Percentiles rank a stretch among this genome's conserved stretches.
Conservation (phyloP, 192 early-diverging fungal species). For the Funneliformis geosporum region DNA sequence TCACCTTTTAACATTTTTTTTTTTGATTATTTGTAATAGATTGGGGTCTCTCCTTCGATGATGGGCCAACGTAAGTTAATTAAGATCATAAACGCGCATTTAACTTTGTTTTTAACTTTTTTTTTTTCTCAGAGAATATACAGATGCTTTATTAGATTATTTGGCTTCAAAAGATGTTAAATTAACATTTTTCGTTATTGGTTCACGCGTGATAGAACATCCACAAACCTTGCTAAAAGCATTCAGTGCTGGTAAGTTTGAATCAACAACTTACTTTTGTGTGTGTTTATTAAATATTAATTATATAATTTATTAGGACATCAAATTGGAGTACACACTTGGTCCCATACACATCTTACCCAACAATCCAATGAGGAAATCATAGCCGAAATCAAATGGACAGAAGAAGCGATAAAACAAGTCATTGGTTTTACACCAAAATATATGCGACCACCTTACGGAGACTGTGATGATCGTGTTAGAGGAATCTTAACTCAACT, state of each 20-base stretch:
- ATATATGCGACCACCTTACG: conserved; percentile 66
- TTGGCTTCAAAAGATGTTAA: conserved; percentile 50
- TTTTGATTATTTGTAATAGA: not conserved
- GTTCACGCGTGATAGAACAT: conserved; percentile 55
- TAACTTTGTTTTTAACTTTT: not conserved
- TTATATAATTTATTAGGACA: conserved; percentile 43
- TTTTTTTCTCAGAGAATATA: conserved; percentile 32
- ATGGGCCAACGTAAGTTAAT: conserved; percentile 29
- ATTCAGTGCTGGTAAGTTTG: conserved; percentile 31
- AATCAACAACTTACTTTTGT: conserved; percentile 33
- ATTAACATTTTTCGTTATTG: conserved; percentile 67
- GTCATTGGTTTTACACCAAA: conserved; percentile 56
- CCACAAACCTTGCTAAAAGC: conserved; percentile 33
- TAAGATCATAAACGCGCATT: too few species aligned
- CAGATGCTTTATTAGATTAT: conserved; percentile 48
- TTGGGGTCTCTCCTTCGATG: conserved; percentile 29
- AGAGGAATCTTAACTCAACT: conserved; percentile 62
- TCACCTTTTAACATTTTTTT: not conserved
- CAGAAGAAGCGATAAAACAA: conserved; percentile 55
- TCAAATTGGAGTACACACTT: conserved; percentile 65
- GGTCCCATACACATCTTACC: conserved; percentile 58
- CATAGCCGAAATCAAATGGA: conserved; percentile 58
- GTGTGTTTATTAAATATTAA: not conserved
- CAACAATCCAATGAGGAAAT: conserved; percentile 48
- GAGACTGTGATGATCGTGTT: conserved; percentile 74